Evolutionary conservation across 768 basidiomycete genomes (phyloP).

Genomic region (Hygrophorus russula): DNA sequence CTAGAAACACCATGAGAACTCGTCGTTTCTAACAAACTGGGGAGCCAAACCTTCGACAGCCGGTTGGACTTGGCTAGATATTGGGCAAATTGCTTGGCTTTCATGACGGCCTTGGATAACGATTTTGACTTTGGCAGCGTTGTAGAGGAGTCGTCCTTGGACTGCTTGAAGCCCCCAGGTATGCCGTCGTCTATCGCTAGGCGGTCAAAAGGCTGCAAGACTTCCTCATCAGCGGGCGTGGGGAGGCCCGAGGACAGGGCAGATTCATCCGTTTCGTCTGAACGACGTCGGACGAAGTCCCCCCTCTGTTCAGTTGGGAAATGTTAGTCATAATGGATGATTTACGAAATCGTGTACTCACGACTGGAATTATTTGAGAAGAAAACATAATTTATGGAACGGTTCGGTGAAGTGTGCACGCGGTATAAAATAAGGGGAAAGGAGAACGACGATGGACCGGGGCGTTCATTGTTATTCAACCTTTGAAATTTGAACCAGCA

Average conservation of each 20-base stretch:
- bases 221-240: conserved; percentile 29
- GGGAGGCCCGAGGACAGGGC: conserved; percentile 28
- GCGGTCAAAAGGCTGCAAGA: conserved; percentile 8
- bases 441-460: too few relatives aligned
- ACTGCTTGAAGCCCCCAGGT: conserved; percentile 3
- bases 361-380: neutral
- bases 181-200: conserved; percentile 7
- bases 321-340: neutral
- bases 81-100: conserved; percentile 4
- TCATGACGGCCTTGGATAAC: conserved; percentile 4
- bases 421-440: too few relatives aligned
- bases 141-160: neutral
- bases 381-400: too few relatives aligned
- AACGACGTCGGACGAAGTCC: conserved; percentile 18
- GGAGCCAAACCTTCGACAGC: neutral
- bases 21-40: neutral
- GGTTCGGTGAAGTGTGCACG: too few relatives aligned
- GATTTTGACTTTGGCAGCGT: conserved; percentile 2
- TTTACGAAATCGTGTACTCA: neutral
- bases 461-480: too few relatives aligned
- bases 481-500: too few relatives aligned
- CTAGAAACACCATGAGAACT: neutral
- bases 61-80: neutral
- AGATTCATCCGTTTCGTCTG: conserved; percentile 29
- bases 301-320: neutral